Percentiles rank a stretch among this genome's conserved stretches.
phyloP scores from a whole-genome alignment of 2,329 filamentous ascomycete species.

The Volutella citrinella region DNA sequence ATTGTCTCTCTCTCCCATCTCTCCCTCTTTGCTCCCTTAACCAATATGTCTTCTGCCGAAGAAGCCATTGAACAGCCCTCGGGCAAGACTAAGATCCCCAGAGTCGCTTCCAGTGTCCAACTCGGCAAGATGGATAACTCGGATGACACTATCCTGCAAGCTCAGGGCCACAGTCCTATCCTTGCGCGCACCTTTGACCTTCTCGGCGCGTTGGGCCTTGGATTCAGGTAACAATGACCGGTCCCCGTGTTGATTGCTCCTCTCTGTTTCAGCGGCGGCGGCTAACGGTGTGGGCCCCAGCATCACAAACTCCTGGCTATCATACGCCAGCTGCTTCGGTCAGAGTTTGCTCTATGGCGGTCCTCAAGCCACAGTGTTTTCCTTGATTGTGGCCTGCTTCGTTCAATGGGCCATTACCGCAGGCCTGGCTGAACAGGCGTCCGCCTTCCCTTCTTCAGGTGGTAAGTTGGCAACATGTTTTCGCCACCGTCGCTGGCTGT shows the following conservation, averaged over 20 bases:
- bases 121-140: constrained; percentile 3
- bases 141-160: constrained; percentile 14
- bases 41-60: no score
- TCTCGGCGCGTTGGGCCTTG: constrained; percentile 12
- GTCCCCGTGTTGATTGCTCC: not conserved
- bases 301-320: constrained; percentile 17
- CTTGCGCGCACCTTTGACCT: constrained; percentile 13
- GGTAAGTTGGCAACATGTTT: constrained; percentile 1
- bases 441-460: constrained; percentile 14
- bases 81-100: no score
- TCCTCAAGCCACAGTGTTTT: constrained; percentile 14
- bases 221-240: constrained; percentile 11
- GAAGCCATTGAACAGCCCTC: no score
- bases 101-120: no score
- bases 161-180: constrained; percentile 14
- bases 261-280: not conserved
- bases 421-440: constrained; percentile 16
- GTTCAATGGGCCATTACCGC: constrained; percentile 15
- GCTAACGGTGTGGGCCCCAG: constrained; percentile 2
- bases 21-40: no score
- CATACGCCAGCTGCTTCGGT: constrained; percentile 17
- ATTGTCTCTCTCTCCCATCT: no score
- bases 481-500: not conserved
- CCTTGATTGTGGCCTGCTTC: constrained; percentile 14
- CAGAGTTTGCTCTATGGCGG: constrained; percentile 13